phyloP scores from a whole-genome alignment of 2,329 filamentous ascomycete species.

The Ceratocystis papillata region DNA sequence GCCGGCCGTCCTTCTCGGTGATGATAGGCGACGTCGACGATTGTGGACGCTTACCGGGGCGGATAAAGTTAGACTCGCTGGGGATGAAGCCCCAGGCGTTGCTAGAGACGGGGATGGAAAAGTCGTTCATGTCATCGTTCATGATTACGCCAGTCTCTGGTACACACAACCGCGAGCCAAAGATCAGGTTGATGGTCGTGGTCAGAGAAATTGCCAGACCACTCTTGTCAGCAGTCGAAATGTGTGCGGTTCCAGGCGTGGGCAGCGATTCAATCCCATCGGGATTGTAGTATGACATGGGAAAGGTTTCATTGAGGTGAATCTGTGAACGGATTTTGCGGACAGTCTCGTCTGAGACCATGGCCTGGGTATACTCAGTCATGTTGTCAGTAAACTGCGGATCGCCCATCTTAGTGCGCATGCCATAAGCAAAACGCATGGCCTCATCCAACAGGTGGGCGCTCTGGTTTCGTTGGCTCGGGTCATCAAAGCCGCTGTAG shows the following conservation, averaged over 20 bases:
- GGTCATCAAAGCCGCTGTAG: conserved; percentile 53
- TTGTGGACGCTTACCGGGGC: conserved; percentile 65
- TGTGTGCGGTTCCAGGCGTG: conserved; percentile 58
- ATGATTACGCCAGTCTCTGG: conserved; percentile 75
- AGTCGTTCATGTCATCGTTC: conserved; percentile 65
- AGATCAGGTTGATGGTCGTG: conserved; percentile 70
- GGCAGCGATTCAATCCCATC: conserved; percentile 38
- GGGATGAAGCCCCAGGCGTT: conserved; percentile 84
- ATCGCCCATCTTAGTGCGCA: conserved; percentile 64
- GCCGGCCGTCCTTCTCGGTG: conserved; percentile 55
- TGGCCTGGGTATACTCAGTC: conserved; percentile 49
- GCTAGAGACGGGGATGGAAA: conserved; percentile 64
- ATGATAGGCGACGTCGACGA: conserved; percentile 71
- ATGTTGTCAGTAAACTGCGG: conserved; percentile 56
- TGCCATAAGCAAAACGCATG: conserved; percentile 69
- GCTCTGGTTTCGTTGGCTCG: conserved; percentile 45
- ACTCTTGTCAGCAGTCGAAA: conserved; percentile 55
- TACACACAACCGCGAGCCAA: conserved; percentile 64
- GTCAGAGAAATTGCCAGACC: conserved; percentile 68
- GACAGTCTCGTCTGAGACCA: conserved; percentile 53
- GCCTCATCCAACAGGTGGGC: conserved; percentile 76
- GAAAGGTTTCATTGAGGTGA: conserved; percentile 33
- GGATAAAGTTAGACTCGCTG: conserved; percentile 63
- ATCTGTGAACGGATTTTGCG: conserved; percentile 42
- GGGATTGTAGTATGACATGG: conserved; percentile 38